Evolutionary conservation across 2,329 filamentous ascomycete species (phyloP).

Genomic region (Bipolaris zeicola): DNA sequence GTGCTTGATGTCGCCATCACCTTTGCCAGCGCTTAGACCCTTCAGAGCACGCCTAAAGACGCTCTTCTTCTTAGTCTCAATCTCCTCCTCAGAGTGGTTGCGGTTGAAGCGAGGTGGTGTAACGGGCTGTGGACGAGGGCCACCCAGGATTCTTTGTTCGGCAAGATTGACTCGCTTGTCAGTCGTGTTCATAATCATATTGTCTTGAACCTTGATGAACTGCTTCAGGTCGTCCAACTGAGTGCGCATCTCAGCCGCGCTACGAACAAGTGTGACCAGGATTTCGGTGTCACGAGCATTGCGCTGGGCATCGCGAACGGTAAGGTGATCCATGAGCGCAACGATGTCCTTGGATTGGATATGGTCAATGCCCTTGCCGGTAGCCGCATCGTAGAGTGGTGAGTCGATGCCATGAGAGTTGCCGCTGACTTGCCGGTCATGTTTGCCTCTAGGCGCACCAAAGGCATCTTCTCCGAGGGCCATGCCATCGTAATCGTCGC

Average conservation of each 20-base stretch:
- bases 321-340: conserved; percentile 96
- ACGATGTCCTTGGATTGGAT: conserved; percentile 98
- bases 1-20: conserved; percentile 81
- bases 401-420: conserved; percentile 91
- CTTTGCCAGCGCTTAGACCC: conserved; percentile 79
- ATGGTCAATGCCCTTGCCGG: conserved; percentile 82
- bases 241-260: conserved; percentile 94
- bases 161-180: conserved; percentile 87
- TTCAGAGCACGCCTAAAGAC: conserved; percentile 95
- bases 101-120: conserved; percentile 62
- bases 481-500: conserved; percentile 56
- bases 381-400: conserved; percentile 87
- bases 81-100: conserved; percentile 60
- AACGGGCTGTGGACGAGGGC: conserved; percentile 76
- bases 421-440: conserved; percentile 75
- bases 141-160: conserved; percentile 79
- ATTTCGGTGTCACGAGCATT: conserved; percentile 97
- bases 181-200: conserved; percentile 84
- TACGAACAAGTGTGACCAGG: conserved; percentile 88
- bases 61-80: conserved; percentile 81
- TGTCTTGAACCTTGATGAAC: conserved; percentile 87
- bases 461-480: conserved; percentile 53
- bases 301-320: conserved; percentile 93
- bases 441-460: conserved; percentile 49
- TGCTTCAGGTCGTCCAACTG: conserved; percentile 95